These are phyloP conservation scores for Pyricularia sp. DNA, from an alignment of 2,329 filamentous ascomycete genomes.

Conservation along the genomic window DNA sequence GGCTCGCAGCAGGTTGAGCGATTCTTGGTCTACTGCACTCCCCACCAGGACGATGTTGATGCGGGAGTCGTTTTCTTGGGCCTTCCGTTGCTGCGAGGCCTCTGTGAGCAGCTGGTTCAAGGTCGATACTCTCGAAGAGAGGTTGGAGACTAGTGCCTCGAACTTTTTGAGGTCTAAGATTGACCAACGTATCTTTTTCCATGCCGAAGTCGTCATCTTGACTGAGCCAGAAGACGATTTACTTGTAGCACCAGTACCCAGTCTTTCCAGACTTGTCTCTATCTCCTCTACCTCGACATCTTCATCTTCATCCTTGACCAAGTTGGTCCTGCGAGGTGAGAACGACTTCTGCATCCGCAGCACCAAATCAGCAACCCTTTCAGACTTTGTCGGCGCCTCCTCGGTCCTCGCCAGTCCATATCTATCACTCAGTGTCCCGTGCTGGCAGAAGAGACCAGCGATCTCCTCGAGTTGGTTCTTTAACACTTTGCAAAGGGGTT, in stretches of 20 bases:
- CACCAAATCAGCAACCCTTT: constrained; percentile 6
- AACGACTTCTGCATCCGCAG: constrained; percentile 9
- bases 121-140: constrained; percentile 7
- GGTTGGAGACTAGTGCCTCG: constrained; percentile 8
- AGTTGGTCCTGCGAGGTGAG: neutral
- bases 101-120: constrained; percentile 10
- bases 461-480: constrained; percentile 9
- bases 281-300: neutral
- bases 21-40: constrained; percentile 10
- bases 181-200: constrained; percentile 9
- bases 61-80: constrained; percentile 8
- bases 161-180: constrained; percentile 9
- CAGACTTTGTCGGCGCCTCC: constrained; percentile 9
- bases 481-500: constrained; percentile 6
- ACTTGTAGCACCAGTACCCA: neutral
- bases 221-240: neutral
- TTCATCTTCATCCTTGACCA: neutral
- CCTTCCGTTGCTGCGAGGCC: constrained; percentile 7
- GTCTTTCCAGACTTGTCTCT: neutral
- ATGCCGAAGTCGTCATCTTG: constrained; percentile 2
- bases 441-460: constrained; percentile 6
- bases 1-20: constrained; percentile 8
- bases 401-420: constrained; percentile 9
- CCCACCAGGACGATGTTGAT: constrained; percentile 11
- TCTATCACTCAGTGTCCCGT: constrained; percentile 4